phyloP scores from a whole-genome alignment of 306 rosid genomes.

The Herpetospermum pedunculosum region DNA sequence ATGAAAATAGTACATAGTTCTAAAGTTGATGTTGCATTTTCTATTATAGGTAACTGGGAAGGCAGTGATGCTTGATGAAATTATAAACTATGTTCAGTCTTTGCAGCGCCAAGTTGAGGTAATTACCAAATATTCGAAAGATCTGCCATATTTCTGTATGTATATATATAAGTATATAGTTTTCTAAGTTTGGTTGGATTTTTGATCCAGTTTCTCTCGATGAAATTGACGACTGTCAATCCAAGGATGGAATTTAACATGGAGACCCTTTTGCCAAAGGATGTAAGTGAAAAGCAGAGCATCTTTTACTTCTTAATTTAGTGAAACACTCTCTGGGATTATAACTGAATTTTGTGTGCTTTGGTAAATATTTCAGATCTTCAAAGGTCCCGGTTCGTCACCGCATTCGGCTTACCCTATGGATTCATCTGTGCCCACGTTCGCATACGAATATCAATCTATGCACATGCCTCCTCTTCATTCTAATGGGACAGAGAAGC shows the following conservation, averaged over 20 bases:
- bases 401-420: conserved; percentile 23
- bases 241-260: conserved; percentile 38
- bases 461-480: conserved; percentile 29
- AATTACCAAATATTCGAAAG: conserved; percentile 6
- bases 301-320: not conserved
- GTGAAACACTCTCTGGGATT: not conserved
- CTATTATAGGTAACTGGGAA: conserved; percentile 71
- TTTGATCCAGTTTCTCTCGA: conserved; percentile 45
- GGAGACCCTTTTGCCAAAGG: conserved; percentile 41
- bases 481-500: conserved; percentile 22
- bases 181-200: not conserved
- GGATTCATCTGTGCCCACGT: conserved; percentile 22
- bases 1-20: conserved; percentile 3
- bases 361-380: conserved; percentile 21
- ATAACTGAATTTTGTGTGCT: not conserved
- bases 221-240: conserved; percentile 50
- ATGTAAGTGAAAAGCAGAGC: conserved; percentile 19
- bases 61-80: conserved; percentile 93
- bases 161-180: not conserved
- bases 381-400: conserved; percentile 31
- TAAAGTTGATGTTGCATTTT: not conserved
- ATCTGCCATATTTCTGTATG: not conserved
- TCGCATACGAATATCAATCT: conserved; percentile 27
- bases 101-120: conserved; percentile 59
- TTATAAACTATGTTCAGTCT: conserved; percentile 82